Evolutionary conservation across 371 early-diverging fungal genomes (phyloP).

Genomic region (Mortierella sp.): DNA sequence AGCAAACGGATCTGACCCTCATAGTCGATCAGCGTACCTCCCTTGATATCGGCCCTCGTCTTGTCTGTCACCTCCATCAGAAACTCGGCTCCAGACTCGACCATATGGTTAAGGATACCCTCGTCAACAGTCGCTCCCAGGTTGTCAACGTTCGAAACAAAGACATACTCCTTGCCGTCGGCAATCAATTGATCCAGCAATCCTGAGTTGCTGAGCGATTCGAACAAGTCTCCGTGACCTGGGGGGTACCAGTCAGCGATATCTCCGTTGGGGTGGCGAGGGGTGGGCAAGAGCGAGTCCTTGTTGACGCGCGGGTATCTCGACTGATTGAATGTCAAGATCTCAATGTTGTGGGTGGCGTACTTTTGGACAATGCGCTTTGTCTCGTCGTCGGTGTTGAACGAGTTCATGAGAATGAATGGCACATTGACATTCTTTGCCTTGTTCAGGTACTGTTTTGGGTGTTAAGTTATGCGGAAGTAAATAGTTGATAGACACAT

Average conservation of each 20-base stretch:
- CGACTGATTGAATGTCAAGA: constrained; percentile 98
- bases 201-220: constrained; percentile 94
- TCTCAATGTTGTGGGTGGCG: constrained; percentile 88
- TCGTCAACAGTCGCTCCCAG: constrained; percentile 99
- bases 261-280: constrained; percentile 72
- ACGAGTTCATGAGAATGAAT: constrained; percentile 99
- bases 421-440: constrained; percentile 94
- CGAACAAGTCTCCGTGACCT: constrained; percentile 99
- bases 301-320: constrained; percentile 97
- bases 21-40: constrained; percentile 99
- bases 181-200: constrained; percentile 95
- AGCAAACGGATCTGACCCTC: constrained; percentile 95
- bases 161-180: constrained; percentile 99
- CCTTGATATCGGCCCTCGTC: constrained; percentile 99
- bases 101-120: constrained; percentile 94
- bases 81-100: constrained; percentile 93
- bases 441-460: constrained; percentile 88
- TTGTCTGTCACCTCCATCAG: constrained; percentile 99
- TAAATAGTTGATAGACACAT: not conserved
- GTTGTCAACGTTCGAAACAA: constrained; percentile 99
- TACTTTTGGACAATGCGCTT: constrained; percentile 98
- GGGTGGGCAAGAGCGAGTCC: constrained; percentile 95
- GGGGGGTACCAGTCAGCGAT: constrained; percentile 91
- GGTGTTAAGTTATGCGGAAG: constrained; percentile 73
- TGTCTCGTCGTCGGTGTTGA: constrained; percentile 99